Evolutionary conservation across 495 filamentous ascomycete species (phyloP), one percentile per base, ranked within the genome.

Genomic region (Chaetomium tenue): DNA sequence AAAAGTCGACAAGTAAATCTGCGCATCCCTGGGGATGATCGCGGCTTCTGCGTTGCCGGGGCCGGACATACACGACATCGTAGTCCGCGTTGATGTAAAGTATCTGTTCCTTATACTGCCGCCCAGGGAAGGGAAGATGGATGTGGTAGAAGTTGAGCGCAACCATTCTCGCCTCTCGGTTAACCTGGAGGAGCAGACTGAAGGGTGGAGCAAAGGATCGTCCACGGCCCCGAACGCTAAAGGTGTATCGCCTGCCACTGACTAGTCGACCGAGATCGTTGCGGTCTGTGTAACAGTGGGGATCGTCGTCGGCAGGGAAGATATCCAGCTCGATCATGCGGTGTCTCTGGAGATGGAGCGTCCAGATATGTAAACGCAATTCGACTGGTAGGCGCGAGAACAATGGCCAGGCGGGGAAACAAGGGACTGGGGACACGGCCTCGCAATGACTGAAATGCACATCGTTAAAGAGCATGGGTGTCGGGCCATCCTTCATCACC

Each of bases 81-180:
- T 56, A 56, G 5, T 37, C 53, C 25, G 53, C 30, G 16, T 39
- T 56, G 30, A 56, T 28, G 53, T 56, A 56, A 3, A 56, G 53
- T 28, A 39, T 30, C 18, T 22, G 15, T 7, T 39, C 53, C 3
- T 12, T 37, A 20, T 1, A n/a, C 15, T 39, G 28, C 25, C 9
- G 25, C 15, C 23, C 51, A 12, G 26, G 26, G 3, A 56, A 56
- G 53, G 53, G 53, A 2, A 56, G 30, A 20, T 39, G 53, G 9
- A 56, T 39, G 53, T 16, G 28, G 28, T 56, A 56, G 30, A 56
- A 56, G 53, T 18, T 16, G 30, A 56, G 53, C 28, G 18, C 28
- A 13, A 16, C 53, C n/a, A 3, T 6, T 25, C 53, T 56, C 16
- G 53, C 53, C 53, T 56, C 53, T 15, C 53, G 28, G n/a, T 18